phyloP scores from a whole-genome alignment of 768 basidiomycete genomes.

The Phlebiopsis gigantea region DNA sequence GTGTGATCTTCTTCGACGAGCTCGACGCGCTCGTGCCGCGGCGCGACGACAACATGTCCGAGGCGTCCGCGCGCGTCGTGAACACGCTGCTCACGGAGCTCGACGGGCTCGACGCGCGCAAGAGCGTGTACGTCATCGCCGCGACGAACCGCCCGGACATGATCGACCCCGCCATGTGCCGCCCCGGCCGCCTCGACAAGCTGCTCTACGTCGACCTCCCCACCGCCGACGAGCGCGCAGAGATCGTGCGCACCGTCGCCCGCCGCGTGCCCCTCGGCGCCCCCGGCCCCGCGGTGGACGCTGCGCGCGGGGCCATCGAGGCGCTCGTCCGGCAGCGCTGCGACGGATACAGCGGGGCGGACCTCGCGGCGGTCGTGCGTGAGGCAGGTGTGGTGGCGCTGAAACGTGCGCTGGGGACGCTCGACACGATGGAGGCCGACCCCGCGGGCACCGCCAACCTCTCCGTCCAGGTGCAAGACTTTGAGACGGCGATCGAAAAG shows the following conservation, averaged over 20 bases:
- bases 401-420: constrained; percentile 57
- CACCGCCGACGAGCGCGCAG: constrained; percentile 61
- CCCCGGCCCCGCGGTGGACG: constrained; percentile 18
- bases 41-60: constrained; percentile 86
- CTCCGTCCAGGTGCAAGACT: constrained; percentile 44
- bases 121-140: constrained; percentile 88
- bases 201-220: constrained; percentile 92
- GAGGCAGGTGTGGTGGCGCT: constrained; percentile 89
- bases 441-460: constrained; percentile 37
- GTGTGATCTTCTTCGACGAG: constrained; percentile 95
- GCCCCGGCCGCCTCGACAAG: constrained; percentile 94
- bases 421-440: constrained; percentile 52
- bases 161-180: constrained; percentile 97
- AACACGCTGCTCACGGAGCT: constrained; percentile 93
- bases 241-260: constrained; percentile 76
- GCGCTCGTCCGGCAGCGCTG: constrained; percentile 55
- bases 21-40: constrained; percentile 88
- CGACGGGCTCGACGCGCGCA: constrained; percentile 84
- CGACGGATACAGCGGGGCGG: constrained; percentile 90
- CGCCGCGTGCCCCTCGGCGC: constrained; percentile 62
- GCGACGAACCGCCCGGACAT: constrained; percentile 96
- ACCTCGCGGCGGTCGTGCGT: constrained; percentile 80
- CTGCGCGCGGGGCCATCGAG: constrained; percentile 27
- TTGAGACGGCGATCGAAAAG: constrained; percentile 68
- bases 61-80: constrained; percentile 89